Percentiles rank a stretch among this genome's conserved stretches.
phyloP scores from a whole-genome alignment of 2,329 filamentous ascomycete genomes.

The Penicillium sp. region DNA sequence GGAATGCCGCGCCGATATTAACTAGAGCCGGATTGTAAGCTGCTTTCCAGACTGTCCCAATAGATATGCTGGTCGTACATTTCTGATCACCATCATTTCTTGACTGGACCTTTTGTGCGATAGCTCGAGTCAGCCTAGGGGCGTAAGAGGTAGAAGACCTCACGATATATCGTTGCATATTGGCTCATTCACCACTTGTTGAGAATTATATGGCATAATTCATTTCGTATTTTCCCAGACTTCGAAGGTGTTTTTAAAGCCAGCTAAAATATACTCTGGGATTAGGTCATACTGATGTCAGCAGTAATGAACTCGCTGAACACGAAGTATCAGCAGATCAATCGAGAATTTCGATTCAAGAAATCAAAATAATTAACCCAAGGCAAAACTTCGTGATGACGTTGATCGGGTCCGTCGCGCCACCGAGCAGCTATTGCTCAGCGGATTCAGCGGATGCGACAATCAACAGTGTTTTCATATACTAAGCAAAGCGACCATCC shows the following conservation, averaged over 20 bases:
- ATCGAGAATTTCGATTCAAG: neutral
- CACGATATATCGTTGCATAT: neutral
- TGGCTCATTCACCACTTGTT: too few relatives aligned
- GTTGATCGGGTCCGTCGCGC: neutral
- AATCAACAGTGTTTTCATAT: neutral
- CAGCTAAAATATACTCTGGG: neutral
- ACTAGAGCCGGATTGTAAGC: neutral
- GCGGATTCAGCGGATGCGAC: too few relatives aligned
- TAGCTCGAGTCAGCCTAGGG: neutral
- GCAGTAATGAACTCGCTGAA: neutral
- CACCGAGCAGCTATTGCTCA: neutral
- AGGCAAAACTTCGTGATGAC: neutral
- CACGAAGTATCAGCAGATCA: neutral
- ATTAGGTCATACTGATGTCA: neutral
- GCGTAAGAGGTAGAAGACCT: neutral
- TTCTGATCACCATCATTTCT: neutral
- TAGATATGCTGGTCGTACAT: neutral
- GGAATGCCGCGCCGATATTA: neutral
- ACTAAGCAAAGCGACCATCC: neutral
- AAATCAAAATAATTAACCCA: neutral
- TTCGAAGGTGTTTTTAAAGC: neutral
- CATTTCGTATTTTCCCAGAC: neutral
- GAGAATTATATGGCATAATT: too few relatives aligned
- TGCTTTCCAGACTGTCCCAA: neutral
- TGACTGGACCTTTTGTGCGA: neutral